A percentile compares a stretch with the other conserved stretches of the same genome.
phyloP scores from a whole-genome alignment of 805 yeast species.

The Metschnikowia santaceciliae region DNA sequence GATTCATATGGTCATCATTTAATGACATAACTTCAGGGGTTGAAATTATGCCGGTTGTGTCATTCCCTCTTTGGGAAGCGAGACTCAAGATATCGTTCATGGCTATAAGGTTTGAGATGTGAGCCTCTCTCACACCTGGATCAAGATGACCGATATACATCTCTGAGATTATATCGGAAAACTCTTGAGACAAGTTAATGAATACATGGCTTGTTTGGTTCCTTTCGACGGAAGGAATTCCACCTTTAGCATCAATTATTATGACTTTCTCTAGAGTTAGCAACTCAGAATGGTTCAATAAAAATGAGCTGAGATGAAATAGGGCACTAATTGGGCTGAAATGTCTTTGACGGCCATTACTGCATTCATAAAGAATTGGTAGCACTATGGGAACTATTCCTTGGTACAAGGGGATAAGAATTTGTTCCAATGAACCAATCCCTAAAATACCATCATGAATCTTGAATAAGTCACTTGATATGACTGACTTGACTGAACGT shows the following conservation, averaged over 20 bases:
- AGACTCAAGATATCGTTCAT: constrained; percentile 54
- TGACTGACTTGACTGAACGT: constrained; percentile 22
- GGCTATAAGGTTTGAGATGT: constrained; percentile 60
- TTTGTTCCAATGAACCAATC: constrained; percentile 26
- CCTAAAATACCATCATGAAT: constrained; percentile 9
- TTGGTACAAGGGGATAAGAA: constrained; percentile 40
- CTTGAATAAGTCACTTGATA: constrained; percentile 27
- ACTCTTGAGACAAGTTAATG: constrained; percentile 82
- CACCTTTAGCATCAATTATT: constrained; percentile 78
- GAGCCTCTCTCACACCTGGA: constrained; percentile 46
- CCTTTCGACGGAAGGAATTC: constrained; percentile 84
- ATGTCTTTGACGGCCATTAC: constrained; percentile 23
- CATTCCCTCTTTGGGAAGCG: constrained; percentile 44
- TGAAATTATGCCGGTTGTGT: constrained; percentile 79
- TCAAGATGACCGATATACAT: constrained; percentile 53
- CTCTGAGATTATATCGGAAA: constrained; percentile 59
- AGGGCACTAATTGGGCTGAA: constrained; percentile 24
- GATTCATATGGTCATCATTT: constrained; percentile 58
- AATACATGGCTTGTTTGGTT: constrained; percentile 80
- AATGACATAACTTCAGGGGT: constrained; percentile 72
- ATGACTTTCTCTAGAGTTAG: constrained; percentile 77
- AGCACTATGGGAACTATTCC: constrained; percentile 61
- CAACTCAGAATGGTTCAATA: constrained; percentile 26
- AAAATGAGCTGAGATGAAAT: constrained; percentile 21
- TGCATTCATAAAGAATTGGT: constrained; percentile 43